Conservation (phyloP, 805 yeast species). For the Sungouiella thailandica region DNA sequence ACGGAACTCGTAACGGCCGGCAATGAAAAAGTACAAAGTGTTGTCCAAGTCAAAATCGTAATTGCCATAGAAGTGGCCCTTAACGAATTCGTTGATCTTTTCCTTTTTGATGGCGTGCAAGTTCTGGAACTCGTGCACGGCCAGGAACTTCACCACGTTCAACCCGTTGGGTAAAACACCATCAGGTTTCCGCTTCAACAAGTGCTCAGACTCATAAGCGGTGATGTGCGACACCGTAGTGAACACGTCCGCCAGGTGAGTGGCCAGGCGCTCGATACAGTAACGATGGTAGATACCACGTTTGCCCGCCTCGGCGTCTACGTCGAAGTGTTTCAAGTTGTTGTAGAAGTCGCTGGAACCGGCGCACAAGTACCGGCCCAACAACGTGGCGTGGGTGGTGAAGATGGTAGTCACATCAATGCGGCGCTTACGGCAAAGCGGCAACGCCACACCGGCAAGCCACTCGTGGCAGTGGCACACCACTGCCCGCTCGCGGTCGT, state of each 20-base stretch:
- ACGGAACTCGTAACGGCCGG: conserved; percentile 95
- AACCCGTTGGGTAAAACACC: conserved; percentile 97
- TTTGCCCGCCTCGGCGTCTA: conserved; percentile 96
- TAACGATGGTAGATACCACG: conserved; percentile 96
- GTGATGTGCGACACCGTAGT: conserved; percentile 97
- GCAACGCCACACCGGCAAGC: conserved; percentile 95
- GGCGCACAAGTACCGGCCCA: conserved; percentile 94
- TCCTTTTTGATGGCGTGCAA: conserved; percentile 89
- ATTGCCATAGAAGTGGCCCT: conserved; percentile 97
- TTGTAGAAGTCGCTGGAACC: conserved; percentile 96
- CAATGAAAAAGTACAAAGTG: conserved; percentile 91
- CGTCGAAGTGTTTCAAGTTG: conserved; percentile 83
- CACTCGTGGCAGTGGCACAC: conserved; percentile 96
- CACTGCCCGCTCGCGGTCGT: conserved; percentile 82
- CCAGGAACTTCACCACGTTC: conserved; percentile 92
- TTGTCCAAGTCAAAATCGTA: conserved; percentile 92
- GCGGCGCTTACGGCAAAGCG: conserved; percentile 84
- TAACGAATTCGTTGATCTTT: conserved; percentile 86
- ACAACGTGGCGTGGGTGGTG: conserved; percentile 94
- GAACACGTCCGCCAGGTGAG: conserved; percentile 93
- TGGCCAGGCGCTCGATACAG: conserved; percentile 94
- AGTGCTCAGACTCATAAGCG: conserved; percentile 91
- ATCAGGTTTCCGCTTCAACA: conserved; percentile 92
- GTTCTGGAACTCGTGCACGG: conserved; percentile 97
- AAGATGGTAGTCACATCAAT: conserved; percentile 92